Evolutionary conservation across 1,284 basidiomycete genomes (phyloP).

Genomic region (Athelia sp.): DNA sequence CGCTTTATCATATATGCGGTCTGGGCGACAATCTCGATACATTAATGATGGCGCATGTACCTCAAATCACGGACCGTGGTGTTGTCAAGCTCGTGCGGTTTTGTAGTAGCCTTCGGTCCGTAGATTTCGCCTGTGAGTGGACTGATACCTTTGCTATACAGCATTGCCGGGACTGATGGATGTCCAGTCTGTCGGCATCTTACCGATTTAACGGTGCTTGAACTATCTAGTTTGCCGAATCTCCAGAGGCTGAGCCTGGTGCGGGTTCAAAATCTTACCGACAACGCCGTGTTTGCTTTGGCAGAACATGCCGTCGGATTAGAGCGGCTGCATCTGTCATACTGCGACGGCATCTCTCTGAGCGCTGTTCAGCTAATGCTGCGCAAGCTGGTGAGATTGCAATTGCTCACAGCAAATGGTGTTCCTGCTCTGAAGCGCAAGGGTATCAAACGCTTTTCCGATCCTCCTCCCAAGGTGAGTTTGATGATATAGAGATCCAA

Average conservation of each 20-base stretch:
- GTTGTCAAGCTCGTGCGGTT: conserved; percentile 68
- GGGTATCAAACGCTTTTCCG: conserved; percentile 79
- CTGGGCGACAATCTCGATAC: conserved; percentile 79
- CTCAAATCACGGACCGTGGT: conserved; percentile 75
- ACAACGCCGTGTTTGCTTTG: conserved; percentile 61
- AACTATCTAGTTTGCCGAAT: conserved; percentile 70
- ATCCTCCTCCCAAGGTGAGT: conserved; percentile 70
- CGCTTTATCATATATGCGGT: conserved; percentile 64
- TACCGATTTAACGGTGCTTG: conserved; percentile 83
- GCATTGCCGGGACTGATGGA: neutral
- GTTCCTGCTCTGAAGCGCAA: conserved; percentile 71
- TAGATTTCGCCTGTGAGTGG: conserved; percentile 82
- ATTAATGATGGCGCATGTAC: conserved; percentile 78
- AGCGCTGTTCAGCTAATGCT: conserved; percentile 76
- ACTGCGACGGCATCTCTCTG: conserved; percentile 81
- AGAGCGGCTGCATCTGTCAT: conserved; percentile 84
- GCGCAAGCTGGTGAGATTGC: conserved; percentile 57
- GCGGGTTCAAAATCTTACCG: conserved; percentile 63
- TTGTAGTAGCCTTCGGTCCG: conserved; percentile 74
- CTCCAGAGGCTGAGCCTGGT: conserved; percentile 81
- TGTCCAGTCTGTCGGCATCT: conserved; percentile 71
- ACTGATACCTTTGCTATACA: conserved; percentile 7
- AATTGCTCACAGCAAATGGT: conserved; percentile 80
- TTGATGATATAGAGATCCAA: conserved; percentile 18
- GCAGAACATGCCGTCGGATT: conserved; percentile 64